These are phyloP conservation scores for Botrytis medusae DNA, from an alignment of 2,329 filamentous ascomycete species.

Conservation along the genomic window DNA sequence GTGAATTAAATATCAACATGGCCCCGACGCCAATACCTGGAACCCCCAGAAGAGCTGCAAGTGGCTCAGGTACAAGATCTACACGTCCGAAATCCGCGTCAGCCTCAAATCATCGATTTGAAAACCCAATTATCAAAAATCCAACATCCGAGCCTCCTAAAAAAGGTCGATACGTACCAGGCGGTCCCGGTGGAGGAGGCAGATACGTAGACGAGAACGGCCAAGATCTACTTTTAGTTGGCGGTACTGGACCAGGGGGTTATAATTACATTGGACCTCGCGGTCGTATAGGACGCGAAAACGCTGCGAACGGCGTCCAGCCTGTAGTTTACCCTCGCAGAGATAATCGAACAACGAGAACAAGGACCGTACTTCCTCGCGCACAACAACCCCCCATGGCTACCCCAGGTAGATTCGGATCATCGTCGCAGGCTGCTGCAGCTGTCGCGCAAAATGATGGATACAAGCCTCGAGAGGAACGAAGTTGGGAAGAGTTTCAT, in stretches of 20 bases:
- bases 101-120: conserved; percentile 26
- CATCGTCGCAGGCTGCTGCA: conserved; percentile 68
- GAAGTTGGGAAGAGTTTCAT: conserved; percentile 97
- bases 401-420: conserved; percentile 32
- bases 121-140: conserved; percentile 32
- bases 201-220: conserved; percentile 76
- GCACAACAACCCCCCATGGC: conserved; percentile 49
- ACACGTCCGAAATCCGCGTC: conserved; percentile 34
- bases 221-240: conserved; percentile 54
- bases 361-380: conserved; percentile 52
- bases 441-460: conserved; percentile 90
- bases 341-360: conserved; percentile 58
- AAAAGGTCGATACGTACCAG: conserved; percentile 75
- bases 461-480: conserved; percentile 95
- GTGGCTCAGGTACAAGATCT: conserved; percentile 21
- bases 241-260: conserved; percentile 49
- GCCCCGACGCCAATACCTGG: conserved; percentile 20
- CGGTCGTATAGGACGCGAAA: conserved; percentile 54
- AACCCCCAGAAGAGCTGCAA: conserved; percentile 22
- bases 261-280: conserved; percentile 53
- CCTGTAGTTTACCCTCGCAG: conserved; percentile 48
- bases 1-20: conserved; percentile 18
- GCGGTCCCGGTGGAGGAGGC: conserved; percentile 81
- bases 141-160: conserved; percentile 52
- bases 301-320: conserved; percentile 47